Evolutionary conservation across 1,139 yeast species (phyloP).

Genomic region (Nakaseomyces bracarensis): DNA sequence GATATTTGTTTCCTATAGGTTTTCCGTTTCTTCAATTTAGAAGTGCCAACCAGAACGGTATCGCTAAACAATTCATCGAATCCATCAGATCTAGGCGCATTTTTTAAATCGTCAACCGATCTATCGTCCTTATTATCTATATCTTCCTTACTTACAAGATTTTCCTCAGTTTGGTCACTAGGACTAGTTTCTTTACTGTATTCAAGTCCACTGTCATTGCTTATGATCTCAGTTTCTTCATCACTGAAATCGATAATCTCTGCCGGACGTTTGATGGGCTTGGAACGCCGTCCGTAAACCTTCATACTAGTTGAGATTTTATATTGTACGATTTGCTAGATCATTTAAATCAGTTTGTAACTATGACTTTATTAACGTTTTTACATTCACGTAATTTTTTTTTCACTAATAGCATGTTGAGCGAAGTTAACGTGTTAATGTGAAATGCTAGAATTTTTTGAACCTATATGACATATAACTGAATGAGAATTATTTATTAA

Average conservation of each 20-base stretch:
- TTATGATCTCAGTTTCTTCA: neutral
- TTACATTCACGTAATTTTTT: no score
- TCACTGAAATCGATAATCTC: neutral
- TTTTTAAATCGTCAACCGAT: neutral
- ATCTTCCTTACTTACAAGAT: neutral
- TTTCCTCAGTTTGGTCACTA: neutral
- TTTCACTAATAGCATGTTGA: no score
- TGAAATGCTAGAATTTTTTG: no score
- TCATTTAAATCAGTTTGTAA: no score
- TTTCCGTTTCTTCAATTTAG: conserved; percentile 3
- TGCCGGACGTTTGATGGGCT: neutral
- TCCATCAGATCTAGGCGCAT: neutral
- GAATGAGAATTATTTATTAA: no score
- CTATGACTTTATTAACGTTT: no score
- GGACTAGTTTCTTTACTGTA: neutral
- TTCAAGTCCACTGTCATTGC: neutral
- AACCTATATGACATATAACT: no score
- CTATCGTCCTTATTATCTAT: no score
- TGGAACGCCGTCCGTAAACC: neutral
- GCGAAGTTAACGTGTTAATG: no score
- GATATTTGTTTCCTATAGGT: neutral
- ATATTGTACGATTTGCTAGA: no score
- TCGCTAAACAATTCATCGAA: neutral
- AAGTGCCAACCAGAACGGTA: neutral
- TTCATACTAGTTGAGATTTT: neutral